Base-by-base conservation (phyloP, 495 filamentous ascomycete genomes). In the Endocarpon pusillum region DNA sequence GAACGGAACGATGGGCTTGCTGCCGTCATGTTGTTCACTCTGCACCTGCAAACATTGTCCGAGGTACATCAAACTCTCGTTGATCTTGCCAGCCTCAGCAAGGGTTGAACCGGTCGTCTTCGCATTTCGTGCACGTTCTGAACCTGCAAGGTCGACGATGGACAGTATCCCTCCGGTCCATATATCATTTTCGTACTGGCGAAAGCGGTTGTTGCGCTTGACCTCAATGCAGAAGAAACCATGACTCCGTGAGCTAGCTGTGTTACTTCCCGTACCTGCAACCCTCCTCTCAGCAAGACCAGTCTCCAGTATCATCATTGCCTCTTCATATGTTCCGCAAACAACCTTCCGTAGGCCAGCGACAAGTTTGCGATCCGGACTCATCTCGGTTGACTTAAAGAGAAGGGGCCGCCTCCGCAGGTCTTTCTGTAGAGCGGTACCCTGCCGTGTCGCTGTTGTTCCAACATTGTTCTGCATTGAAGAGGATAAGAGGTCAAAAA, bases 31-130 rank as follows among this genome's bases (percentile, higher is more conserved):
- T 22, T 71, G 75, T 43, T 83, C 79, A 38, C 75, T 83, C 54
- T 94, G 91, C 74, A 94, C 82, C 51, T 97, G 89, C 43, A 97
- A 62, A 50, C 91, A 96, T 49, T 96, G 91, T 1, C 89, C 89
- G 1, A 97, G 71, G 52, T 93, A 94, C 91, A 97, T 97, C 46
- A 97, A 55, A 45, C 77, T 85, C 49, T 94, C 85, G 48, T 97
- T 97, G 46, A 97, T 97, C 53, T 93, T 94, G 12, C 89, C 91
- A 15, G 89, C 91, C 54, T 97, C 89, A 0, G 78, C 85, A 2
- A 97, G 68, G 1, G 86, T 94, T 0, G 83, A 75, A 14, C 89
- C 87, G 0, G 82, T 78, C 14, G 91, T 94, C 58, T 94, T 93
- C 10, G 91, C 85, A 35, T 84, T 83, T 44, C 84, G 66, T 15